Conservation (phyloP, 345 rosid species). For the Syzygium aqueum region DNA sequence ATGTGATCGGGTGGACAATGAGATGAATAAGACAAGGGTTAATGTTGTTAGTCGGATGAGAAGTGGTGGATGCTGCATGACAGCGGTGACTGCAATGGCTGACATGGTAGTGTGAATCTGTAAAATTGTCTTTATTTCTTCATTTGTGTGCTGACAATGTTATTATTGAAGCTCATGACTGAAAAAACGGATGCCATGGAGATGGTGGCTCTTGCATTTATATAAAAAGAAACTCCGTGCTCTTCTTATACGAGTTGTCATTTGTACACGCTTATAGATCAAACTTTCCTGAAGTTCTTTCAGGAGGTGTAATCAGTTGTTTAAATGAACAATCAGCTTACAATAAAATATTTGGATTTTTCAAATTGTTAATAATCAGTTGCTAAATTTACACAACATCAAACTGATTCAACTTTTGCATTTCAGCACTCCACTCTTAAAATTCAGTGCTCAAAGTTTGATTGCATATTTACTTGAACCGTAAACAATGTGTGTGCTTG, state of each 20-base stretch:
- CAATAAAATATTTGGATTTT: background rate
- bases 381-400: background rate
- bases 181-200: background rate
- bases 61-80: background rate
- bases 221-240: background rate
- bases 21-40: background rate
- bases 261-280: background rate
- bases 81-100: background rate
- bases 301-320: background rate
- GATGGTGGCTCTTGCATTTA: background rate
- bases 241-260: background rate
- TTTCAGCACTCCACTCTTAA: background rate
- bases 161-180: background rate
- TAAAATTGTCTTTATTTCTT: background rate
- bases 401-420: background rate
- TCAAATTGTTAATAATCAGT: background rate
- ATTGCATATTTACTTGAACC: background rate
- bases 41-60: background rate
- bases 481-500: background rate
- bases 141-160: background rate
- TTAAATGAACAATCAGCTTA: background rate
- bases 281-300: background rate
- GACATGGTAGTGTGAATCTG: background rate
- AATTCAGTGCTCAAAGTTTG: background rate
- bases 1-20: background rate